Conservation (phyloP, 306 rosid genomes). For the Datisca glomerata region DNA sequence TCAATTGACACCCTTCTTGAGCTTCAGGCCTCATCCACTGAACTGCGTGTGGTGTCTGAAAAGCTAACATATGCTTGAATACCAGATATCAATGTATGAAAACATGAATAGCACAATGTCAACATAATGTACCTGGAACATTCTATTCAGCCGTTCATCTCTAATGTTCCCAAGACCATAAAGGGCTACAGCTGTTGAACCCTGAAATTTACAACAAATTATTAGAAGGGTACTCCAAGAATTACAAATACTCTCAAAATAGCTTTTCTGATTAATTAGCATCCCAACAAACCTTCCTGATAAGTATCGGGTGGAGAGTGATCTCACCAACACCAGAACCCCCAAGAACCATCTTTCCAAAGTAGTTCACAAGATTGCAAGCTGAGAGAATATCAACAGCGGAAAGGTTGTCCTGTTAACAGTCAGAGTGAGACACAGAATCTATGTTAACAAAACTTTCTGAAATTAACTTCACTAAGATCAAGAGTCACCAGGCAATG, state of each 20-base stretch:
- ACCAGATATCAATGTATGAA: background rate
- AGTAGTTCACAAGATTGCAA: conserved; percentile 95
- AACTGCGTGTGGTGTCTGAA: conserved; percentile 96
- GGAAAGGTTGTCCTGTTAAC: conserved; percentile 94
- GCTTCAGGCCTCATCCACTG: conserved; percentile 98
- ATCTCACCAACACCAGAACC: conserved; percentile 99
- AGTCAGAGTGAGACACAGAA: conserved; percentile 19
- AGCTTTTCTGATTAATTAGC: conserved; percentile 14
- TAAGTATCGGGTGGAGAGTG: conserved; percentile 75
- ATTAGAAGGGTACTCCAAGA: background rate
- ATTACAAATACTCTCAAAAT: background rate
- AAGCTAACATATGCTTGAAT: conserved; percentile 11
- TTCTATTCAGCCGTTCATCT: conserved; percentile 95
- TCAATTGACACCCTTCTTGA: conserved; percentile 69
- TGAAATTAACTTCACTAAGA: conserved; percentile 10
- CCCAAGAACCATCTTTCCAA: conserved; percentile 91
- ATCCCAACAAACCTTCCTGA: conserved; percentile 60
- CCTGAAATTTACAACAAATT: conserved; percentile 35
- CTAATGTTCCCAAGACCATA: conserved; percentile 97
- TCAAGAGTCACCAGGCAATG: background rate
- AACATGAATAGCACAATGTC: conserved; percentile 7
- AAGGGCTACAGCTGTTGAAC: conserved; percentile 84
- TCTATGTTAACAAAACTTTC: conserved; percentile 12
- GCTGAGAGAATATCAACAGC: conserved; percentile 98
- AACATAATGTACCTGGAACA: conserved; percentile 72